These are phyloP conservation scores for Lasiodiplodia theobromae DNA, from an alignment of 2,329 filamentous ascomycete species.

Conservation along the genomic window DNA sequence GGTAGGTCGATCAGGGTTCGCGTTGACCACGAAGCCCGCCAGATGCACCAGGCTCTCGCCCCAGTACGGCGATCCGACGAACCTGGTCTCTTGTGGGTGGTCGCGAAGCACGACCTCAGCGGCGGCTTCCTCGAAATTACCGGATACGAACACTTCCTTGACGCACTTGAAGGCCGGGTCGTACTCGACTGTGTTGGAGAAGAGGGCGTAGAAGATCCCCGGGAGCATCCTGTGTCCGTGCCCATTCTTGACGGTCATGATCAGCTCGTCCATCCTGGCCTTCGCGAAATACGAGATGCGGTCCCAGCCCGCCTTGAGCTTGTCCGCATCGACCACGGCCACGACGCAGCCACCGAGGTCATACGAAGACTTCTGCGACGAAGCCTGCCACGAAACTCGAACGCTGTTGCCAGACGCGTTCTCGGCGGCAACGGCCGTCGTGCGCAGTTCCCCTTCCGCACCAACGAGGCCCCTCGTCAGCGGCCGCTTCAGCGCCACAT, in stretches of 20 bases:
- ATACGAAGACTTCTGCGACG: conserved; percentile 62
- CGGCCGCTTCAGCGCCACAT: no score
- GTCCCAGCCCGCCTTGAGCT: conserved; percentile 71
- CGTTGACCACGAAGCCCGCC: conserved; percentile 67
- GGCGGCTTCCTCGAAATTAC: conserved; percentile 62
- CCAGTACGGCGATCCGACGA: conserved; percentile 67
- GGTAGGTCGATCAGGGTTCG: conserved; percentile 64
- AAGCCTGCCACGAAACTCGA: conserved; percentile 40
- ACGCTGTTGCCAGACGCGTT: no score
- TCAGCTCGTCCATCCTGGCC: conserved; percentile 68
- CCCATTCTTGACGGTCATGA: conserved; percentile 69
- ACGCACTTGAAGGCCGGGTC: conserved; percentile 64
- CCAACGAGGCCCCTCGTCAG: no score
- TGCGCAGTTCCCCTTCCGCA: no score
- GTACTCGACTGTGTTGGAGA: conserved; percentile 65
- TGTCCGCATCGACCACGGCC: conserved; percentile 64
- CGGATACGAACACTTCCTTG: conserved; percentile 65
- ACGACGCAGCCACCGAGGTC: conserved; percentile 70
- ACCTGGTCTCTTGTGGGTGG: conserved; percentile 60
- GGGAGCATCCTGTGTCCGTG: conserved; percentile 75
- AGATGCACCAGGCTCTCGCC: conserved; percentile 65
- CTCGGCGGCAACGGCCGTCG: no score
- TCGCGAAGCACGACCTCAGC: conserved; percentile 63
- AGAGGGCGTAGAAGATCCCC: conserved; percentile 79
- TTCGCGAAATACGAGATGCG: conserved; percentile 68